phyloP scores from a whole-genome alignment of 2,329 filamentous ascomycete genomes.

The Calcarisporium arbuscula region DNA sequence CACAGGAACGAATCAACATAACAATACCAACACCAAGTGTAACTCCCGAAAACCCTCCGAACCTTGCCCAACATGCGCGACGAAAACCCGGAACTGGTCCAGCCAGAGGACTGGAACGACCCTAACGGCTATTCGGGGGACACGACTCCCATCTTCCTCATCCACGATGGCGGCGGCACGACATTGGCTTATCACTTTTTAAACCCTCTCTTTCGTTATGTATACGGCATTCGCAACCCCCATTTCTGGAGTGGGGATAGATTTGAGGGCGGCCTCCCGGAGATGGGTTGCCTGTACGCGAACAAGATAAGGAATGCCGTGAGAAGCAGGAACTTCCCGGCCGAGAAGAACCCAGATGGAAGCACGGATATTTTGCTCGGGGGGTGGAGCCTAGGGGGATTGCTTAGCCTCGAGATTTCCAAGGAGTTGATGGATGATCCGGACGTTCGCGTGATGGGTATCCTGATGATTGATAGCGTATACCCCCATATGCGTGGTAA shows the following conservation, averaged over 20 bases:
- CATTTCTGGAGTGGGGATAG: slow-evolving; percentile 38
- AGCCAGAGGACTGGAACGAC: slow-evolving; percentile 24
- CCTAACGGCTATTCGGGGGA: too few species aligned
- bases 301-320: slow-evolving; percentile 35
- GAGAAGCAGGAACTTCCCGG: slow-evolving; percentile 20
- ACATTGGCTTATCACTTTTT: slow-evolving; percentile 52
- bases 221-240: slow-evolving; percentile 52
- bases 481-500: slow-evolving; percentile 30
- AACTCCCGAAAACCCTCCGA: too few species aligned
- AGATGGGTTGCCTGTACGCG: slow-evolving; percentile 49
- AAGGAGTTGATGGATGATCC: slow-evolving; percentile 30
- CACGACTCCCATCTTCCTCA: slow-evolving; percentile 44
- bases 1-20: too few species aligned
- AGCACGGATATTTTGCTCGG: slow-evolving; percentile 40
- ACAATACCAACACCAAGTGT: too few species aligned
- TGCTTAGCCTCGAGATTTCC: slow-evolving; percentile 45
- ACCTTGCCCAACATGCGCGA: slow-evolving; percentile 11
- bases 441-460: slow-evolving; percentile 36
- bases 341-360: slow-evolving; percentile 18
- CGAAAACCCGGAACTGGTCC: slow-evolving; percentile 25
- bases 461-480: slow-evolving; percentile 48
- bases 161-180: slow-evolving; percentile 58
- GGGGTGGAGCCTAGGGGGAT: slow-evolving; percentile 50
- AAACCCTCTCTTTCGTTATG: slow-evolving; percentile 37
- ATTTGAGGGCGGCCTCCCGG: slow-evolving; percentile 45